Percentiles rank a stretch among this genome's conserved stretches.
These are phyloP conservation scores for Sphenostylis stenocarpa DNA, from an alignment of 306 rosid genomes.

Conservation along the genomic window DNA sequence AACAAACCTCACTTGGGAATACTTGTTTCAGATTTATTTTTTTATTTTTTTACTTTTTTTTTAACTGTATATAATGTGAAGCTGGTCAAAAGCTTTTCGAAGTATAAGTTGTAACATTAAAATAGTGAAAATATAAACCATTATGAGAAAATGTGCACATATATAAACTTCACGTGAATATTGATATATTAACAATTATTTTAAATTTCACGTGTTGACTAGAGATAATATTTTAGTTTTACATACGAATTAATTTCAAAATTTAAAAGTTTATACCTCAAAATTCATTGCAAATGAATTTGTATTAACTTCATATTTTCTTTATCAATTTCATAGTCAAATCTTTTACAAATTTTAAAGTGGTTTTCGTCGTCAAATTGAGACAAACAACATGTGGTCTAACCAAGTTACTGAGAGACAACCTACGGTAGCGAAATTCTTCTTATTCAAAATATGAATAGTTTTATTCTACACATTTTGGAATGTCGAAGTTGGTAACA, in stretches of 20 bases:
- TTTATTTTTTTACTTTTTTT: background rate
- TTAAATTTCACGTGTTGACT: too few species aligned
- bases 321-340: background rate
- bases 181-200: too few species aligned
- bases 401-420: slow-evolving; percentile 28
- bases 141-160: background rate
- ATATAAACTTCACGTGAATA: too few species aligned
- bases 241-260: too few species aligned
- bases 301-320: background rate
- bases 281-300: background rate
- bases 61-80: background rate
- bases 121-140: background rate
- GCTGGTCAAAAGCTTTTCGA: background rate
- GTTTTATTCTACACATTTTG: background rate
- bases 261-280: background rate
- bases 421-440: slow-evolving; percentile 7
- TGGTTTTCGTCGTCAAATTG: slow-evolving; percentile 26
- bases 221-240: too few species aligned
- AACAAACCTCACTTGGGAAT: background rate
- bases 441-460: slow-evolving; percentile 10
- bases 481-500: slow-evolving; percentile 48
- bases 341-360: slow-evolving; percentile 5
- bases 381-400: background rate
- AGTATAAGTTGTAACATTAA: background rate
- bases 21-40: background rate